Evolutionary conservation across 2,329 filamentous ascomycete species (phyloP), one percentile per base, ranked within the genome.

Genomic region (Sclerotinia glacialis): DNA sequence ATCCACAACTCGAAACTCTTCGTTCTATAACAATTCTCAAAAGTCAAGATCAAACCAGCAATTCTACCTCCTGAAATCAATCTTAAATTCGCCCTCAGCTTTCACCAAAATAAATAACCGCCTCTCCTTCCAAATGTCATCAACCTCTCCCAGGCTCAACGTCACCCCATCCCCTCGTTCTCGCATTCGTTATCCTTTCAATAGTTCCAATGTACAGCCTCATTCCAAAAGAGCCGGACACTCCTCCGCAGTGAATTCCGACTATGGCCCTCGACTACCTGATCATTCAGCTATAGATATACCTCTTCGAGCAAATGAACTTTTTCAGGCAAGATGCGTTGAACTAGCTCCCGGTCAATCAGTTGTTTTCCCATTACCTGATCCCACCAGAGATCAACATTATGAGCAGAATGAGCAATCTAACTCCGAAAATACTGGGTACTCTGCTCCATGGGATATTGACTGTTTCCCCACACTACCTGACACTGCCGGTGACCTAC

Each of bases 11-110:
- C 53, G 12, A 34, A 37, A 11, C 9, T 49, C 8, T 1, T 49
- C 18, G 18, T 49, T 60, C 21, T n/a, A 18, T 11, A 8, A 23
- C 44, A 37, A 14, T 7, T 11, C 14, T 37, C 12, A 26, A 26
- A 31, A 23, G 5, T 2, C 3, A 7, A 8, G 0, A 49, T 7
- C 8, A 18, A 26, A 1, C 2, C 11, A 3, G 21, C 5, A 0
- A 34, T 26, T 3, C 8, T 7, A 0, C 8, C 1, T 18, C 23
- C 7, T 14, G 2, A 49, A 0, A 49, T 1, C 5, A 21, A 60
- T 49, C 28, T n/a, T 2, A 55, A 2, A 2, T 7, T 23, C 11
- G 3, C 6, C 7, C 3, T 5, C 3, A 18, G 6, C 0, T 34
- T 1, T 5, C 1, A 26, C 7, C 40, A 14, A 34, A 34, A 46